phyloP scores from a whole-genome alignment of 148 eudicot genomes.

The Camellia lanceoleosa region DNA sequence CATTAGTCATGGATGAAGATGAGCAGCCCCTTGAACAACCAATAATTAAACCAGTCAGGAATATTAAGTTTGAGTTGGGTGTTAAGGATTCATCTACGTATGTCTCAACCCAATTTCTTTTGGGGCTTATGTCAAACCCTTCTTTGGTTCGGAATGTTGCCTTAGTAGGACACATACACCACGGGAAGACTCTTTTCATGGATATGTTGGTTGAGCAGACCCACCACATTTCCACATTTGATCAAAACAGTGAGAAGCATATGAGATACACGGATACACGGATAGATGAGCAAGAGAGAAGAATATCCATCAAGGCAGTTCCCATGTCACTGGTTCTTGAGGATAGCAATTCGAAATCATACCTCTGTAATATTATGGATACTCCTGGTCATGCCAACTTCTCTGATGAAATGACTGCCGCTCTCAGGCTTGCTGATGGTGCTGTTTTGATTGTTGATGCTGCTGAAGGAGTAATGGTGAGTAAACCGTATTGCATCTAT shows the following conservation, averaged over 20 bases:
- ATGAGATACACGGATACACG: constrained; percentile 98
- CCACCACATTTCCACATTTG: constrained; percentile 82
- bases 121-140: constrained; percentile 91
- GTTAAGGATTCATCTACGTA: constrained; percentile 92
- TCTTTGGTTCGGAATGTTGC: constrained; percentile 90
- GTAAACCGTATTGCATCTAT: constrained; percentile 6
- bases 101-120: constrained; percentile 86
- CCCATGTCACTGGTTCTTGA: constrained; percentile 98
- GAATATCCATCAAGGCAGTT: constrained; percentile 87
- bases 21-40: constrained; percentile 88
- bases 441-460: constrained; percentile 97
- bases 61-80: constrained; percentile 85
- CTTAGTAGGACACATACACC: constrained; percentile 79
- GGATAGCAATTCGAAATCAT: constrained; percentile 90
- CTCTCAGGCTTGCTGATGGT: constrained; percentile 97
- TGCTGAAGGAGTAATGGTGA: constrained; percentile 98
- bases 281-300: constrained; percentile 97
- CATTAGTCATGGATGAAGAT: constrained; percentile 95
- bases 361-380: constrained; percentile 85
- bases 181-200: constrained; percentile 90
- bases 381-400: constrained; percentile 96
- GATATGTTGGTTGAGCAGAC: constrained; percentile 99
- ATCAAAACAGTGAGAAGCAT: constrained; percentile 86
- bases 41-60: constrained; percentile 75
- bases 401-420: constrained; percentile 98